A percentile compares a stretch with the other conserved stretches of the same genome.
phyloP scores from a whole-genome alignment of 2,329 filamentous ascomycete species.

The Ophiostoma himal-ulmi region DNA sequence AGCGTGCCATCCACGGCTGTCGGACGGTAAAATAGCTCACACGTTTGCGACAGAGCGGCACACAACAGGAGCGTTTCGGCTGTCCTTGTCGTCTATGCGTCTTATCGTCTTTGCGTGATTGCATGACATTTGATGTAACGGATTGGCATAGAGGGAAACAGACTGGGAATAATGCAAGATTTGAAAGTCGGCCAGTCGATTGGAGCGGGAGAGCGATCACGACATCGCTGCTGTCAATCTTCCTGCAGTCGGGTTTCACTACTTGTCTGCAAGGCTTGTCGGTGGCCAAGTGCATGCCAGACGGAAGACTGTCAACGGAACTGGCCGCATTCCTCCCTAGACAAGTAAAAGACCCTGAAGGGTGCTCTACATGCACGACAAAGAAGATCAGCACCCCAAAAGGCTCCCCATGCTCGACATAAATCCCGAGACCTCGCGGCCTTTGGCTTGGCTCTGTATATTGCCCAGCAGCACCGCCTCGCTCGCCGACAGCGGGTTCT shows the following conservation, averaged over 20 bases:
- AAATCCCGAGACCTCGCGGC: conserved; percentile 11
- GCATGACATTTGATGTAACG: not conserved
- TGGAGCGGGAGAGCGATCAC: not conserved
- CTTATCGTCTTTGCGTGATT: not conserved
- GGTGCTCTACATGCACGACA: too few relatives aligned
- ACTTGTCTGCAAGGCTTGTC: not conserved
- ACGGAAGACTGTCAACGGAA: not conserved
- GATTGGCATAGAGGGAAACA: not conserved
- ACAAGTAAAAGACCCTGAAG: not conserved
- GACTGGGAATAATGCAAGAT: not conserved
- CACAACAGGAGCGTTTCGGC: not conserved
- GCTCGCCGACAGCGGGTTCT: not conserved
- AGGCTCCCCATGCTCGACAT: conserved; percentile 16
- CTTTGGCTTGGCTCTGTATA: not conserved
- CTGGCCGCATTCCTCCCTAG: not conserved
- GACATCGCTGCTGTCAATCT: not conserved
- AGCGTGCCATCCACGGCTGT: not conserved
- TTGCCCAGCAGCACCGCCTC: not conserved
- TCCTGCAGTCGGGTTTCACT: not conserved
- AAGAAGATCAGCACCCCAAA: not conserved
- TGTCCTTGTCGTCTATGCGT: not conserved
- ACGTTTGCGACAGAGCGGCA: not conserved
- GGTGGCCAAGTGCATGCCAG: not conserved
- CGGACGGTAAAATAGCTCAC: conserved; percentile 7
- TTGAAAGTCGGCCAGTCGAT: not conserved